Base-by-base conservation (phyloP, 2,329 filamentous ascomycete species). In the Hypocrella siamensis region DNA sequence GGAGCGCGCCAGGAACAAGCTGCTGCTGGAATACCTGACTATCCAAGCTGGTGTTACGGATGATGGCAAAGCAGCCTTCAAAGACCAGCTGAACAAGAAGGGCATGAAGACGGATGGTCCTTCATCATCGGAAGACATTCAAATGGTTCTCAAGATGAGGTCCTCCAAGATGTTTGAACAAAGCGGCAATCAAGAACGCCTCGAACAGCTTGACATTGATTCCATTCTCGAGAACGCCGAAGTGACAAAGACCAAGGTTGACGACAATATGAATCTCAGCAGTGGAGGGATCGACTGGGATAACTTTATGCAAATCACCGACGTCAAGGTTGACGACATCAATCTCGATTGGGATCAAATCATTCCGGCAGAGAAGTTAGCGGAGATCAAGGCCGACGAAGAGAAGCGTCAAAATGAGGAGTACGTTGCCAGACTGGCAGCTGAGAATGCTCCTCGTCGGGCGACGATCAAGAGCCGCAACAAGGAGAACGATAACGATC, bases 161-260 rank as follows among this genome's bases (percentile, higher is more conserved):
- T 93, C 90, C n/a, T 90, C 94, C 51, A 93, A 90, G 56, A 93
- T 98, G 79, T 98, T 98, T 44, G 88, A 96, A 56, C 88, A 94
- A 53, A 90, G 82, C 9, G 83, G 84, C 36, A 98, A 98, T 50
- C 90, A 98, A 55, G 80, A 88, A 58, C 90, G 93, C 51, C 67
- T 98, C 5, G 90, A 98, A 56, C 85, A 94, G 55, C 75, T 98
- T 17, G 90, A 98, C 51, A 96, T 98, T 43, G 92, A 98, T 50
- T 84, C 86, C 7, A 90, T 98, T 25, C 72, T 98, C 12, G 90
- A 90, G 46, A 94, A 94, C 52, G 90, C 92, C 18, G 90, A 98
- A 58, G 76, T 96, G 45, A 92, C 93, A 46, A 88, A 93, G 61
- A 96, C 90, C 0, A 86, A 94, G 54, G 81, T 94, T 34, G 81